Percentiles rank a stretch among this genome's conserved stretches.
phyloP scores from a whole-genome alignment of 2,329 filamentous ascomycete genomes.

The Lasiodiplodia citricola region DNA sequence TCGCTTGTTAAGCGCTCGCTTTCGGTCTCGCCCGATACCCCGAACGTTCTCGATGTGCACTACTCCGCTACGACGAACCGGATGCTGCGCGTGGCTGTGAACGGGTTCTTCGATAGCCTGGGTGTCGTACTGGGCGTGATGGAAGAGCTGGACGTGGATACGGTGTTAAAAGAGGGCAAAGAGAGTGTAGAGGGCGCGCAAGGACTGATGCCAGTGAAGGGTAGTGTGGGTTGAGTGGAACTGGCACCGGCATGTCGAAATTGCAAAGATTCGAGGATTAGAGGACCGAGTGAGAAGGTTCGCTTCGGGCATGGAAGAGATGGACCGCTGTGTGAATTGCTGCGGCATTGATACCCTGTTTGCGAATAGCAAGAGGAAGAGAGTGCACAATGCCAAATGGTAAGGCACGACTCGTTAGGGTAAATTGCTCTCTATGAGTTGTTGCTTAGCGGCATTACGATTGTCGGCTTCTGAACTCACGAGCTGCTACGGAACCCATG shows the following conservation, averaged over 20 bases:
- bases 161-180: slow-evolving; percentile 60
- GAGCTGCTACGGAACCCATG: not conserved
- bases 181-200: slow-evolving; percentile 65
- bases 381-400: not conserved
- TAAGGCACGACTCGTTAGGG: not conserved
- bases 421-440: not conserved
- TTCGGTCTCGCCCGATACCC: slow-evolving; percentile 50
- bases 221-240: slow-evolving; percentile 4
- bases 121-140: slow-evolving; percentile 86
- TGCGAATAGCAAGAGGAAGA: not conserved
- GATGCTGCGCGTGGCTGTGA: slow-evolving; percentile 95
- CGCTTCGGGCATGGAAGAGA: not conserved
- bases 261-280: not conserved
- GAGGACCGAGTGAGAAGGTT: not conserved
- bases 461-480: not conserved
- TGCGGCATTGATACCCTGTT: not conserved
- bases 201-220: slow-evolving; percentile 15
- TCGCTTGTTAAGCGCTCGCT: slow-evolving; percentile 78
- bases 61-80: slow-evolving; percentile 92
- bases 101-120: slow-evolving; percentile 93
- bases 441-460: not conserved
- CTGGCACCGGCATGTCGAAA: too few species aligned
- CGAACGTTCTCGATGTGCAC: slow-evolving; percentile 64
- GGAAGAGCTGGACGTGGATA: slow-evolving; percentile 86
- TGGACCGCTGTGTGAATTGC: not conserved